Evolutionary conservation across 1,284 basidiomycete species (phyloP).

Genomic region (Cutaneotrichosporon dermatis): DNA sequence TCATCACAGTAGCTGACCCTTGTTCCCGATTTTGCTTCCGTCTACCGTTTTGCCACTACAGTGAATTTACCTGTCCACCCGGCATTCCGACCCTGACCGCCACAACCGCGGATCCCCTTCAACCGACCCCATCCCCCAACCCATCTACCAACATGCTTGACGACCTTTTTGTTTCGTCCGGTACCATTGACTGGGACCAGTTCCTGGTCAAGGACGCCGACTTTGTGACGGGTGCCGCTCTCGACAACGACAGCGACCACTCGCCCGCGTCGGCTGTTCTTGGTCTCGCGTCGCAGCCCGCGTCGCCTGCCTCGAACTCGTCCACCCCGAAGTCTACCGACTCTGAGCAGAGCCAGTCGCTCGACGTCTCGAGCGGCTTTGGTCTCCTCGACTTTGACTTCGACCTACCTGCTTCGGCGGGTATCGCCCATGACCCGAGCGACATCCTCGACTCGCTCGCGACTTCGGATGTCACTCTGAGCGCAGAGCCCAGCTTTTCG

Average conservation of each 20-base stretch:
- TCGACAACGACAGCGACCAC: slow-evolving; percentile 7
- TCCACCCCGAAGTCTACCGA: slow-evolving; percentile 28
- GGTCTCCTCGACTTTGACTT: slow-evolving; percentile 23
- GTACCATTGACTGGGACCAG: slow-evolving; percentile 30
- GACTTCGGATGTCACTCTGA: slow-evolving; percentile 13
- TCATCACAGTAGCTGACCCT: neutral
- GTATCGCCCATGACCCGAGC: slow-evolving; percentile 30
- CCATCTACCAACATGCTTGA: slow-evolving; percentile 14
- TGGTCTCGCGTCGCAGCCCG: slow-evolving; percentile 5
- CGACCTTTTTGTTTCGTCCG: slow-evolving; percentile 12
- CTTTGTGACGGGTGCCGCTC: slow-evolving; percentile 2
- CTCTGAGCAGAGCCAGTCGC: slow-evolving; percentile 35
- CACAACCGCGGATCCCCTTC: neutral
- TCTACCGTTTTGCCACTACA: neutral
- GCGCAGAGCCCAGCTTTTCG: slow-evolving; percentile 26
- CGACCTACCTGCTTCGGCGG: slow-evolving; percentile 21
- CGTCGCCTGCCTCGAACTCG: slow-evolving; percentile 16
- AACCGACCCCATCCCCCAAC: slow-evolving; percentile 9
- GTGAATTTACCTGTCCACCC: slow-evolving; percentile 1
- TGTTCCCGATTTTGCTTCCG: neutral
- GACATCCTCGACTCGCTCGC: slow-evolving; percentile 22
- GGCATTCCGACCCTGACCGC: neutral
- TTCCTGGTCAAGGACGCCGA: slow-evolving; percentile 30
- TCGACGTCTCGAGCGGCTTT: slow-evolving; percentile 22
- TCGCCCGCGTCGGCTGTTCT: slow-evolving; percentile 14